Conservation (phyloP, 306 rosid species). For the Cicer bijugum region DNA sequence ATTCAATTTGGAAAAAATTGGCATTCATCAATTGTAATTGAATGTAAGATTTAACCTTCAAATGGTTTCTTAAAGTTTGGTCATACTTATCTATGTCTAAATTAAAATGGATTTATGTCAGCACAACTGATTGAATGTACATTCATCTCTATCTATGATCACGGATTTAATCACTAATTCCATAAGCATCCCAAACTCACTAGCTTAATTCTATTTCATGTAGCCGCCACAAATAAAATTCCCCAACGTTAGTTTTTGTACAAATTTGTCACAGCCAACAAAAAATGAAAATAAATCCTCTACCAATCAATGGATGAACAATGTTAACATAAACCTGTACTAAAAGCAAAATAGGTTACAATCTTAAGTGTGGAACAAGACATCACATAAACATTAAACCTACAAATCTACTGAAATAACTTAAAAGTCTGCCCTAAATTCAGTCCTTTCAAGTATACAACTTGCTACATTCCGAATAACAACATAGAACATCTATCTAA, state of each 20-base stretch:
- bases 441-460: slow-evolving; percentile 41
- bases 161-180: neutral
- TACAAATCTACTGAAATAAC: slow-evolving; percentile 46
- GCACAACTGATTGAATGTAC: neutral
- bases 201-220: neutral
- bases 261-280: neutral
- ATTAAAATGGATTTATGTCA: slow-evolving; percentile 2
- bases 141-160: neutral
- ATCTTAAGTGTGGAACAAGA: slow-evolving; percentile 34
- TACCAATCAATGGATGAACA: slow-evolving; percentile 23
- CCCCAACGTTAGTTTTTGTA: neutral
- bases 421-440: slow-evolving; percentile 37
- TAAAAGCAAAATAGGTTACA: slow-evolving; percentile 41
- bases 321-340: slow-evolving; percentile 35
- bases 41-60: slow-evolving; percentile 13
- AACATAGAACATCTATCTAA: slow-evolving; percentile 46
- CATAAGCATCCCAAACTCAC: neutral
- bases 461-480: slow-evolving; percentile 52
- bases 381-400: slow-evolving; percentile 37
- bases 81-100: neutral
- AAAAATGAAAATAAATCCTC: neutral
- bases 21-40: neutral
- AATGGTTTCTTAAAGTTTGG: neutral
- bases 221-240: neutral
- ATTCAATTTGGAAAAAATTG: neutral